A percentile compares a stretch with the other conserved stretches of the same genome.
Conservation (phyloP, 768 basidiomycete species). For the Rhizopogon vulgaris region DNA sequence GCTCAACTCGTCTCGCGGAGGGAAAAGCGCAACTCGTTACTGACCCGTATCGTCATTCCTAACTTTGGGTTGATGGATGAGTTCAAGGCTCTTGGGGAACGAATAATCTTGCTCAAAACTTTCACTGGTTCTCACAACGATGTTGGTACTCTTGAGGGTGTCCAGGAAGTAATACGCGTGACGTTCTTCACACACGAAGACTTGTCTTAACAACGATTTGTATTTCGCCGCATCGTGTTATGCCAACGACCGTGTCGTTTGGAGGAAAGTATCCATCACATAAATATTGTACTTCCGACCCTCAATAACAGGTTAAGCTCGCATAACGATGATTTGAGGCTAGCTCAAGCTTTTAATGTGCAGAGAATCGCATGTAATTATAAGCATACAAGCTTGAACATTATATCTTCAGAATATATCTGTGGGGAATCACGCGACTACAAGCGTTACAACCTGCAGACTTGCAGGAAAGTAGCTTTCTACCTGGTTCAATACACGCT, state of each 20-base stretch:
- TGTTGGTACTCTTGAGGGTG: slow-evolving; percentile 56
- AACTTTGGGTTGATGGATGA: slow-evolving; percentile 48
- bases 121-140: slow-evolving; percentile 52
- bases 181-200: background rate
- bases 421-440: background rate
- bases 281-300: too few species aligned
- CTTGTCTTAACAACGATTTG: background rate
- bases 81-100: slow-evolving; percentile 39
- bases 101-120: slow-evolving; percentile 53
- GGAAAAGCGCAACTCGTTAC: slow-evolving; percentile 35
- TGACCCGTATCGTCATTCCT: slow-evolving; percentile 39
- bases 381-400: background rate
- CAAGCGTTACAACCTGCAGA: background rate
- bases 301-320: too few species aligned
- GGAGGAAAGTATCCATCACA: too few species aligned
- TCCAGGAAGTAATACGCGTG: slow-evolving; percentile 51
- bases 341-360: background rate
- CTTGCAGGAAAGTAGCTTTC: background rate
- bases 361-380: background rate
- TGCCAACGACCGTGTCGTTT: too few species aligned
- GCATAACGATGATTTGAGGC: too few species aligned
- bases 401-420: background rate
- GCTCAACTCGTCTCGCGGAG: slow-evolving; percentile 35
- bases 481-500: background rate
- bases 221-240: too few species aligned